Percentiles rank a stretch among this genome's conserved stretches.
Evolutionary conservation across 2,329 filamentous ascomycete species (phyloP).

Genomic region (Elsinoe fawcettii): DNA sequence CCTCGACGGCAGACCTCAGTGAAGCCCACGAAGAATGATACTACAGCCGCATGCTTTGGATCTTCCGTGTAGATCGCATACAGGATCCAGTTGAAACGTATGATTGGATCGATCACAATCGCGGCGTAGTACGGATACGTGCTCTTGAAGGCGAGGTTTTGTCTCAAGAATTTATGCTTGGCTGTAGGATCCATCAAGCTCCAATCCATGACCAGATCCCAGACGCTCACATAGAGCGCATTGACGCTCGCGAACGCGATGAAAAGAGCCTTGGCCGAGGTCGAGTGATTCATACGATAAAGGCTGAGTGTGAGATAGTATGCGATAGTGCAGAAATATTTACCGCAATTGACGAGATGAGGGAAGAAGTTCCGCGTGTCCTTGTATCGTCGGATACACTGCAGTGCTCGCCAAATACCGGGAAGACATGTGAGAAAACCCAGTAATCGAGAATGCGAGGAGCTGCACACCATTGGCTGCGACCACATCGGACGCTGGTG

Average conservation of each 20-base stretch:
- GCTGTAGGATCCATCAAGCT: conserved; percentile 71
- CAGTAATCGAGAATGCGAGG: conserved; percentile 69
- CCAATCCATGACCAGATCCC: conserved; percentile 97
- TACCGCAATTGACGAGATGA: conserved; percentile 84
- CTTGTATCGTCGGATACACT: conserved; percentile 81
- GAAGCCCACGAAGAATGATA: conserved; percentile 71
- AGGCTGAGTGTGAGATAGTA: conserved; percentile 72
- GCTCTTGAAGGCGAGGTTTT: conserved; percentile 70
- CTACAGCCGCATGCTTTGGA: conserved; percentile 71
- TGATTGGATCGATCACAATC: conserved; percentile 72
- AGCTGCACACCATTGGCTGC: conserved; percentile 71
- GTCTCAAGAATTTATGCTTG: conserved; percentile 53
- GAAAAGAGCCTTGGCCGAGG: conserved; percentile 60
- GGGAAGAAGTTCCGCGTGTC: conserved; percentile 86
- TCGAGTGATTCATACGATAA: conserved; percentile 62
- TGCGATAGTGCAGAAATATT: conserved; percentile 78
- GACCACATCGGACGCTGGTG: conserved; percentile 58
- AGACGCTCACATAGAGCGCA: conserved; percentile 73
- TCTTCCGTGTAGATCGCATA: conserved; percentile 78
- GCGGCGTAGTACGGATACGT: conserved; percentile 79
- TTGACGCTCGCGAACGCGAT: conserved; percentile 77
- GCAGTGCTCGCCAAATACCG: conserved; percentile 80
- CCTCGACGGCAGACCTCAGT: conserved; percentile 77
- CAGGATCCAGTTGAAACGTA: conserved; percentile 91
- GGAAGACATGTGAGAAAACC: conserved; percentile 81